These are phyloP conservation scores for Terfezia boudieri DNA, from an alignment of 495 filamentous ascomycete species.

Conservation along the genomic window DNA sequence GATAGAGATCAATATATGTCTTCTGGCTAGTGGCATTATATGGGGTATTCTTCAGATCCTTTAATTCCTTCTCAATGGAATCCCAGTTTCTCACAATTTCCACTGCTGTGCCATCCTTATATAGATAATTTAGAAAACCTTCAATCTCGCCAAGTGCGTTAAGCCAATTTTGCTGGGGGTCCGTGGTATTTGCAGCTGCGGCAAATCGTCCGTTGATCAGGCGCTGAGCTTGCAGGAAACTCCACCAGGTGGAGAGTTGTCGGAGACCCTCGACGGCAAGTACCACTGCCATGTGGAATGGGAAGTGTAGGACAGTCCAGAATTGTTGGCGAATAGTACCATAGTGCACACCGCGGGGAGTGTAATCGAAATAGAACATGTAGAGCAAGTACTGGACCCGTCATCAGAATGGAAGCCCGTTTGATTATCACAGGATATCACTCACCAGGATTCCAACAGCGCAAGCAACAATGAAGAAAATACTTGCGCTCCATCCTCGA, in stretches of 20 bases:
- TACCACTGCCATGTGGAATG: slow-evolving; percentile 42
- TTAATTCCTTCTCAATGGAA: neutral
- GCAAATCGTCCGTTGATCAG: neutral
- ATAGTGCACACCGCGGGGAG: slow-evolving; percentile 24
- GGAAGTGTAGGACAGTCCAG: slow-evolving; percentile 47
- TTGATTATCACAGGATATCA: slow-evolving; percentile 24
- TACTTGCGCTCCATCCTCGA: neutral
- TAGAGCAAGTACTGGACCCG: slow-evolving; percentile 26
- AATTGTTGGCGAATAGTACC: slow-evolving; percentile 35
- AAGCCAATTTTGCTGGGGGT: neutral
- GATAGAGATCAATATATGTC: neutral
- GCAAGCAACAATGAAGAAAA: slow-evolving; percentile 5
- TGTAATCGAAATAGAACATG: slow-evolving; percentile 48
- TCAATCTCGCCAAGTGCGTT: slow-evolving; percentile 6
- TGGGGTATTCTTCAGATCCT: neutral
- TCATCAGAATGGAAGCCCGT: no score
- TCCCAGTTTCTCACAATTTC: neutral
- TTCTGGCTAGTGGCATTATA: neutral
- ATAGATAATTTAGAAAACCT: neutral
- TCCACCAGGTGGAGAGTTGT: slow-evolving; percentile 24
- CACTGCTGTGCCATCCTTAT: neutral
- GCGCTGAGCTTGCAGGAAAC: slow-evolving; percentile 1
- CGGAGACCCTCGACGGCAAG: slow-evolving; percentile 36
- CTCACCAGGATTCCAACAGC: slow-evolving; percentile 22
- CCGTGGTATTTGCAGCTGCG: neutral